These are phyloP conservation scores for Sapria himalayana DNA, from an alignment of 345 rosid species.

Conservation along the genomic window DNA sequence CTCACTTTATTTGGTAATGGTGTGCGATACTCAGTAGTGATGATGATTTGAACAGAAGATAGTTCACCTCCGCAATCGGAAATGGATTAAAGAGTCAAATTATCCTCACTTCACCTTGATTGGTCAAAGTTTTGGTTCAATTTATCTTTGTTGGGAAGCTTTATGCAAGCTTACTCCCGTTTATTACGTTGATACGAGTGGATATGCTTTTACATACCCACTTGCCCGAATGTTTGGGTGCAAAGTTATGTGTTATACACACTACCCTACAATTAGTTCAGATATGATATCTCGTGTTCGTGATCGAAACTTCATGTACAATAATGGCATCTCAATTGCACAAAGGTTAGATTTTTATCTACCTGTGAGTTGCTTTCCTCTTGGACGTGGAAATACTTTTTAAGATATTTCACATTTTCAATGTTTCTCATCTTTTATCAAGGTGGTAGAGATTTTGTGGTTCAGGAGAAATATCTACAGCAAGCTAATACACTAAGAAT, in stretches of 20 bases:
- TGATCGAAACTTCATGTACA: constrained; percentile 51
- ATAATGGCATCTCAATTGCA: constrained; percentile 48
- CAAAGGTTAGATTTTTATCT: constrained; percentile 27
- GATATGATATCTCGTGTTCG: constrained; percentile 89
- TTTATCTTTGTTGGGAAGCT: constrained; percentile 81
- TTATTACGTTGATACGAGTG: constrained; percentile 60
- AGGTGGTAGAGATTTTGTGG: too few relatives aligned
- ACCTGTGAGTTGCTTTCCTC: background rate
- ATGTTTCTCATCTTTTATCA: too few relatives aligned
- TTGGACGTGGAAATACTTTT: too few relatives aligned
- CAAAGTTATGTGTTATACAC: constrained; percentile 80
- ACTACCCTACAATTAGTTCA: constrained; percentile 81
- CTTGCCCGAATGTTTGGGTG: constrained; percentile 85
- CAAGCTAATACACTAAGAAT: too few relatives aligned
- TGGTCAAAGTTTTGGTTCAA: constrained; percentile 88
- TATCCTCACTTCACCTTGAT: constrained; percentile 87
- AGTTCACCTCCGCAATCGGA: constrained; percentile 50
- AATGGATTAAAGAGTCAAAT: constrained; percentile 67
- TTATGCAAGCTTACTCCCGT: constrained; percentile 54
- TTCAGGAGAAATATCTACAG: too few relatives aligned
- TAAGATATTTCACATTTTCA: too few relatives aligned
- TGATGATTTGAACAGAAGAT: constrained; percentile 7
- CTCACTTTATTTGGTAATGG: background rate
- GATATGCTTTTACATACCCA: constrained; percentile 88
- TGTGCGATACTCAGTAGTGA: background rate